Evolutionary conservation across 2,329 filamentous ascomycete genomes (phyloP), one percentile per base, ranked within the genome.

Genomic region (Aspergillus pseudonomiae): DNA sequence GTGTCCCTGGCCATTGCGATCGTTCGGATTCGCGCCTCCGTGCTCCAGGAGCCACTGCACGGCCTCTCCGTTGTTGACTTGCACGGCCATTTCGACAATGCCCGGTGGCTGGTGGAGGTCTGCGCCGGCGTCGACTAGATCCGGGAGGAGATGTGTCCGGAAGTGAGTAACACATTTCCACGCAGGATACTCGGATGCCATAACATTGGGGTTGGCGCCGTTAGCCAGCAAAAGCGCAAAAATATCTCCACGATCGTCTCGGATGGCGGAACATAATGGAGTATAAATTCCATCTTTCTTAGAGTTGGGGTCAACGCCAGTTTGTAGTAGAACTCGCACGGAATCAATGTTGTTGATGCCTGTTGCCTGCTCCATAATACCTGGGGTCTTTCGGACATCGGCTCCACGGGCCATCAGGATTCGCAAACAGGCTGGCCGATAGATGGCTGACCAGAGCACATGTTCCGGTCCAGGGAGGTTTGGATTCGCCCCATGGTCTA

Each of bases 111-210:
- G 82, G 68, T 82, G 76, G 0, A 89, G 79, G 65, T 90, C 83
- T 12, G 81, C 87, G 1, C 89, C 89, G 0, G 88, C 88, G 7
- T 84, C 82, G 0, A 89, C 78, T 0, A 91, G 80, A 6, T 83
- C 78, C 0, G 87, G 85, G 0, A 91, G 80, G 70, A 86, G 85
- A 21, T 90, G 86, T 0, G 85, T 78, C 28, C 88, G 83, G 71
- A 87, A 83, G 72, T 91, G 88, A 0, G 88, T 90, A 28, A 91
- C 83, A 65, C 88, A 90, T 73, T 91, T 90, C 81, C 88, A 90
- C 5, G 84, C 80, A 0, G 89, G 89, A 69, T 88, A 90, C 70
- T 91, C 88, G 53, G 85, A 83, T 0, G 88, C 87, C 7, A 83
- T 83, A 24, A 82, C 71, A 63, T 86, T 85, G 19, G 84, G 81